Evolutionary conservation across 257 asterid species (phyloP), one percentile per base, ranked within the genome.

Genomic region (Solanum raphanifolium): DNA sequence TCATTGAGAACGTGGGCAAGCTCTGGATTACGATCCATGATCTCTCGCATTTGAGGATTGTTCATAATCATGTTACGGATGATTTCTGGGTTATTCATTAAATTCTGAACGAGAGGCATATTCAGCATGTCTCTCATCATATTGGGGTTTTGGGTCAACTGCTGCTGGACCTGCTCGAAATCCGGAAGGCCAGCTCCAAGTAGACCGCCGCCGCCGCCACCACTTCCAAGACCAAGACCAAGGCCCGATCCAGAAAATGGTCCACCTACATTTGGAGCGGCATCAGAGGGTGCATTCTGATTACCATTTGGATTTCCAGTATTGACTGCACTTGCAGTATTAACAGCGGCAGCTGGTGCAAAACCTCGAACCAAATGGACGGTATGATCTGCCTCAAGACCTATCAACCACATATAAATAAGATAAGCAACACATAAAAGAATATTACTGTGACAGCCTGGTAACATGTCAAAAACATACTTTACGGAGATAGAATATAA

Each of bases 31-130:
- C 93, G 94, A 76, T 92, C 93, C 90, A 92, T 90, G 87, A 92
- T 87, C 88, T 91, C 96, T 79, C 93, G 96, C 96, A 92, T 94
- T 89, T 92, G 96, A 89, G 96, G 93, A 87, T 92, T 93, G 88
- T 88, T 92, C 93, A 88, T 91, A 74, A 92, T 90, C 91, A 92
- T 15, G 89, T 88, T 92, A 66, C 93, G 94, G 32, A 93, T 90
- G 35, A 90, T 87, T 20, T 93, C 96, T 75, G 96, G 95, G 87
- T 93, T 92, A 87, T 90, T 91, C 96, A 92, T 93, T 72, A 92
- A 38, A 87, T 91, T 92, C 91, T 90, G 96, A 88, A 90, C 88
- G 27, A 86, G 87, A 43, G 96, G 96, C 91, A 90, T 89, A 74
- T 92, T 92, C 90, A 92, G 76, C 34, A 92, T 89, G 81, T 92